These are phyloP conservation scores for Naganishia vaughanmartiniae DNA, from an alignment of 768 basidiomycete species.

Conservation along the genomic window DNA sequence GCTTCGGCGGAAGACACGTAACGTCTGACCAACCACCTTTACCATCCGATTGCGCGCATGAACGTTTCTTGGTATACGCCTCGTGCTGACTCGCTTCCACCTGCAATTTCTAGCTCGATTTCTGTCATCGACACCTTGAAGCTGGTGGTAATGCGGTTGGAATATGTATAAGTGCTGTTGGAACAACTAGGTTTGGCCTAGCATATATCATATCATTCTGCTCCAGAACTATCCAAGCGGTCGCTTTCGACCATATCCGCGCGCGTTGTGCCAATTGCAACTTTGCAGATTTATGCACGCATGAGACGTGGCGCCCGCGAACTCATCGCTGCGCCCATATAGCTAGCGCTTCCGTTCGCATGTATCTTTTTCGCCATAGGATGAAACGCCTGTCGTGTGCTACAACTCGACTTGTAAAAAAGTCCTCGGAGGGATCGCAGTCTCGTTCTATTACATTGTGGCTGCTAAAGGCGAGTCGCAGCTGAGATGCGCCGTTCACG, in stretches of 20 bases:
- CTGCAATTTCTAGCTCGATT: neutral
- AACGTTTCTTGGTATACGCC: neutral
- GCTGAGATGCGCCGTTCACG: too few relatives aligned
- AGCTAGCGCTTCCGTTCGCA: too few relatives aligned
- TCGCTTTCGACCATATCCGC: neutral
- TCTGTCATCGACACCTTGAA: neutral
- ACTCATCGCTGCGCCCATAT: too few relatives aligned
- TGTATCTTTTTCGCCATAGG: too few relatives aligned
- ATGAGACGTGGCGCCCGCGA: too few relatives aligned
- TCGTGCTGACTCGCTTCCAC: slow-evolving; percentile 10
- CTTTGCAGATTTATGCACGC: too few relatives aligned
- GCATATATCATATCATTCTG: slow-evolving; percentile 15
- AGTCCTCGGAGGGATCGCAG: too few relatives aligned
- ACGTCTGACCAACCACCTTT: slow-evolving; percentile 45
- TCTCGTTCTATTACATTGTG: too few relatives aligned
- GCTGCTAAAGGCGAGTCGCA: too few relatives aligned
- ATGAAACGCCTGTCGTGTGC: too few relatives aligned
- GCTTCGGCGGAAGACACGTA: slow-evolving; percentile 45
- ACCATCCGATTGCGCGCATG: neutral
- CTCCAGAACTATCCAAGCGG: neutral
- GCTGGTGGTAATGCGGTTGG: slow-evolving; percentile 10
- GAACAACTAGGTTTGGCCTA: neutral
- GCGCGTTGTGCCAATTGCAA: too few relatives aligned
- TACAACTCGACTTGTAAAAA: too few relatives aligned
- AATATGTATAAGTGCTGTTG: neutral